A percentile compares a stretch with the other conserved stretches of the same genome.
phyloP scores from a whole-genome alignment of 768 basidiomycete species.

The Naganishia onofrii region DNA sequence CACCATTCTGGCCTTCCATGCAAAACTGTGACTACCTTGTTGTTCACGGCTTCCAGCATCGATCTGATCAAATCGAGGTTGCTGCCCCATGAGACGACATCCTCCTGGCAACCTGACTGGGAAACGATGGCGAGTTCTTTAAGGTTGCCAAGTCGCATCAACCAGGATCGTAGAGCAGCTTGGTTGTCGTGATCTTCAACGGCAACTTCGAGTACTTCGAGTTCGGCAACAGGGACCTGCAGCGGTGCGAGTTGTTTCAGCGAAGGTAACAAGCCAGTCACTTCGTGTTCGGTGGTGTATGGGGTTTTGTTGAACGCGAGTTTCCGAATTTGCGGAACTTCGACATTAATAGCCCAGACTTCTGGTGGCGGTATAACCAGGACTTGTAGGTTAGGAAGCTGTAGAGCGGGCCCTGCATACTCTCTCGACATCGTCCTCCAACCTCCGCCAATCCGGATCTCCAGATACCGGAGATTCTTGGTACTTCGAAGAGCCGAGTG shows the following conservation, averaged over 20 bases:
- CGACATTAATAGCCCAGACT: not conserved
- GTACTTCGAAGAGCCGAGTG: not conserved
- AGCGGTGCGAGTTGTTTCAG: slow-evolving; percentile 8
- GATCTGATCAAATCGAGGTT: not conserved
- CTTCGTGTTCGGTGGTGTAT: no score
- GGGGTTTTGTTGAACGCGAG: not conserved
- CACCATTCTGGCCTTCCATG: slow-evolving; percentile 22
- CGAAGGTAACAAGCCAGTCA: not conserved
- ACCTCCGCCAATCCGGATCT: not conserved
- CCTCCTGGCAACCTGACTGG: slow-evolving; percentile 2
- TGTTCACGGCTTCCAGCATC: slow-evolving; percentile 18
- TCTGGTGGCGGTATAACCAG: slow-evolving; percentile 13
- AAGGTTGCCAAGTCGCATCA: slow-evolving; percentile 17
- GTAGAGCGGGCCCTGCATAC: not conserved
- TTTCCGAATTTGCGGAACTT: not conserved
- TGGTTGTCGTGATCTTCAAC: slow-evolving; percentile 2
- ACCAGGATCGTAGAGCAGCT: slow-evolving; percentile 11
- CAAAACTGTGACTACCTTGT: slow-evolving; percentile 8
- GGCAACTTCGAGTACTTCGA: not conserved
- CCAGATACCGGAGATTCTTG: slow-evolving; percentile 4
- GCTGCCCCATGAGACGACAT: slow-evolving; percentile 12
- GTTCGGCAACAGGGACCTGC: slow-evolving; percentile 8
- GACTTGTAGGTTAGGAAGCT: not conserved
- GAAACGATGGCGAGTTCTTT: slow-evolving; percentile 5
- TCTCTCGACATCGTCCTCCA: not conserved